Evolutionary conservation across 345 rosid species (phyloP), one percentile per base, ranked within the genome.

Genomic region (Eucalyptus melliodora): DNA sequence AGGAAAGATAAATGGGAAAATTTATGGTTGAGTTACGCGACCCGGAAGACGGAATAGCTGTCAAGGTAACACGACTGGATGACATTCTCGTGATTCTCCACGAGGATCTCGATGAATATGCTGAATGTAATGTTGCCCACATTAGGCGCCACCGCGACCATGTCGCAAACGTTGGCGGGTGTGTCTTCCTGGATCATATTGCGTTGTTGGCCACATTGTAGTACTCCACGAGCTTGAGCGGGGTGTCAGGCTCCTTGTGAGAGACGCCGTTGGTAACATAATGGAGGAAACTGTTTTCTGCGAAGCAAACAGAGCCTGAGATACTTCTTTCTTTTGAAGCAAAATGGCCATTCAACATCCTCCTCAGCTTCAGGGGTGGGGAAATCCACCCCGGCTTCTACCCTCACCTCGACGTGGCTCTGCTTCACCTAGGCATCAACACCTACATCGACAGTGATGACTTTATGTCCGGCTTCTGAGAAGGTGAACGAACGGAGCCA

Each of bases 211-310:
- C 86, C 13, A 69, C 53, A 8, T 88, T 89, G 27, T 80, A 92
- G 88, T 90, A 92, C 88, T 92, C 92, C 11, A 91, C 91, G 23
- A 90, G 92, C 77, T 92, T 92, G 85, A 91, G 86, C 26, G 93
- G 92, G 9, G 92, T 92, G 17, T 51, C 87, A 31, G 91, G 85
- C 37, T 92, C 88, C 50, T 14, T 5, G 53, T 50, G 53, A 16
- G 53, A 50, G 53, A 50, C 17, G 53, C 53, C 16, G 17, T 50
- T 50, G 53, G 17, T 50, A 17, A 16, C 53, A 16, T 50, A 50
- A 16, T 13, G 53, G 53, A 50, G 53, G 53, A 50, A 50, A 50
- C 2, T 50, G 53, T 16, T 50, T 13, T 50, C 16, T 50, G 53
- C 53, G 16, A 50, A 50, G 53, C 53, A 50, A 15, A 50, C 53